Evolutionary conservation across 2,329 filamentous ascomycete species (phyloP).

Genomic region (Alternaria longipes): DNA sequence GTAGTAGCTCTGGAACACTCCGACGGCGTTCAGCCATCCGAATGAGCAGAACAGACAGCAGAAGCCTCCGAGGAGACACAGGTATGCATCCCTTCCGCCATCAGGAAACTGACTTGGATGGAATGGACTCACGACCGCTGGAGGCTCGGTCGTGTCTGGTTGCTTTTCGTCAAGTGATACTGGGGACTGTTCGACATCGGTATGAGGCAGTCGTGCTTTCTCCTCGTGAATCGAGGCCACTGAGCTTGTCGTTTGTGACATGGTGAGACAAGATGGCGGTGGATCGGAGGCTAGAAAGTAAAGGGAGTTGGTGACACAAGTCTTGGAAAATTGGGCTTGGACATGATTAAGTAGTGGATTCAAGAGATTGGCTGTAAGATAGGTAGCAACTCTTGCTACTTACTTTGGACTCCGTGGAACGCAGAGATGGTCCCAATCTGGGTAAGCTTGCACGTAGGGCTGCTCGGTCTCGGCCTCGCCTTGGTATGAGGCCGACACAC

Average conservation of each 20-base stretch:
- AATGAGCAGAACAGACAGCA: slow-evolving; percentile 49
- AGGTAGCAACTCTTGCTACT: not conserved
- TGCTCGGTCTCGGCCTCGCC: slow-evolving; percentile 9
- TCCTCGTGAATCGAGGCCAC: slow-evolving; percentile 29
- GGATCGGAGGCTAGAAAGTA: not conserved
- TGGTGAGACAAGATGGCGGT: slow-evolving; percentile 1
- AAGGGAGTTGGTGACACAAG: not conserved
- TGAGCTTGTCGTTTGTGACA: slow-evolving; percentile 24
- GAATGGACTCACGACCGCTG: slow-evolving; percentile 28
- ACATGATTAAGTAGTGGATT: not conserved
- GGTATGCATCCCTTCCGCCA: slow-evolving; percentile 49
- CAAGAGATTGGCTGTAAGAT: not conserved
- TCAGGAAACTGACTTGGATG: slow-evolving; percentile 50
- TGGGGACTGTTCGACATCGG: slow-evolving; percentile 28
- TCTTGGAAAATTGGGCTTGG: not conserved
- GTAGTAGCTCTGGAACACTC: slow-evolving; percentile 60
- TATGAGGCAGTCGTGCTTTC: slow-evolving; percentile 11
- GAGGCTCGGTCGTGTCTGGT: slow-evolving; percentile 1
- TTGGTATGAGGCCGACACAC: slow-evolving; percentile 1
- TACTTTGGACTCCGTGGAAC: not conserved
- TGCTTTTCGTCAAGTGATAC: slow-evolving; percentile 23
- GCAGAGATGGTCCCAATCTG: not conserved
- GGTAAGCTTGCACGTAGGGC: not conserved
- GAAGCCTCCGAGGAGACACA: slow-evolving; percentile 38
- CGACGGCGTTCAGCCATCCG: slow-evolving; percentile 57